A percentile compares a stretch with the other conserved stretches of the same genome.
phyloP scores from a whole-genome alignment of 164 flowering plant species.

The Kingdonia uniflora region DNA sequence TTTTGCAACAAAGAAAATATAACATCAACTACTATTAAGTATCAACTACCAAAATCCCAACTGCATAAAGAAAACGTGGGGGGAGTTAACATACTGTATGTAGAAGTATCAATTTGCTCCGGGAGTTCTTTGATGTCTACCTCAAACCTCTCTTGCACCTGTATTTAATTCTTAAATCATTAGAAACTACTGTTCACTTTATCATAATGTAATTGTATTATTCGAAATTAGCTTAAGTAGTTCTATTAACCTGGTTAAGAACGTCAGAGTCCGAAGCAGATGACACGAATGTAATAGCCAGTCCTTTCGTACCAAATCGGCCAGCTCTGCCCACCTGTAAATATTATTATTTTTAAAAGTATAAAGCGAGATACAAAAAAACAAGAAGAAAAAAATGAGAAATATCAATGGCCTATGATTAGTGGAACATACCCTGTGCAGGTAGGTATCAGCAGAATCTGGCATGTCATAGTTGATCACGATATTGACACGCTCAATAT shows the following conservation, averaged over 20 bases:
- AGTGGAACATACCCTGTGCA: conserved; percentile 64
- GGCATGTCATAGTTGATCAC: conserved; percentile 99
- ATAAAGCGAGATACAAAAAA: neutral
- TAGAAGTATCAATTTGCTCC: conserved; percentile 96
- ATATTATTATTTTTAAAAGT: no score
- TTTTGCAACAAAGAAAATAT: no score
- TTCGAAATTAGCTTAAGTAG: neutral
- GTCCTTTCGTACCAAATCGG: conserved; percentile 95
- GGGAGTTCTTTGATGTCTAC: conserved; percentile 97
- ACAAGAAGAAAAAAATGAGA: neutral
- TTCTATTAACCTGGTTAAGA: conserved; percentile 69
- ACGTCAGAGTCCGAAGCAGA: conserved; percentile 91
- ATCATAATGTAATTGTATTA: no score
- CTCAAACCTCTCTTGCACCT: conserved; percentile 97
- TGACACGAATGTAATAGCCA: conserved; percentile 89
- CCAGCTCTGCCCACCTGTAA: conserved; percentile 96
- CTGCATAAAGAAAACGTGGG: neutral
- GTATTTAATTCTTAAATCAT: conserved; percentile 2
- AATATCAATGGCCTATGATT: neutral
- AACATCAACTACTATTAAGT: no score
- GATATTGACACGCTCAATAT: conserved; percentile 93
- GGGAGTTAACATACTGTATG: conserved; percentile 63
- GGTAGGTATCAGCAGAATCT: conserved; percentile 93
- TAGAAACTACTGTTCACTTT: no score
- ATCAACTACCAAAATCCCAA: no score